phyloP scores from a whole-genome alignment of 1,139 yeast species.

The Candida sp. region DNA sequence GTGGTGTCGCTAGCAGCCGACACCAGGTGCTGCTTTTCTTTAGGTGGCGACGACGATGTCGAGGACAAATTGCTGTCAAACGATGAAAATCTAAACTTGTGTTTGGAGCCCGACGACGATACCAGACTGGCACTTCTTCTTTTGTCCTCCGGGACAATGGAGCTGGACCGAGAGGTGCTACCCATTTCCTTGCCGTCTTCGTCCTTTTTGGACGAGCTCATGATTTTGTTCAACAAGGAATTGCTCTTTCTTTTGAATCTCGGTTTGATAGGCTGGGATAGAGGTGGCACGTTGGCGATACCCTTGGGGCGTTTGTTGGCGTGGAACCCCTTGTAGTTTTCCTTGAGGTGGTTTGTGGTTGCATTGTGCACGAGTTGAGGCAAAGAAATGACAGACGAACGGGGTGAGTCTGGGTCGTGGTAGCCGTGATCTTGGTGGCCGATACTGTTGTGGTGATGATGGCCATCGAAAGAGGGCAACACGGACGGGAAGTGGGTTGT shows the following conservation, averaged over 20 bases:
- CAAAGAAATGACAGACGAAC: constrained; percentile 24
- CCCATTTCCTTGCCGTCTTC: constrained; percentile 1
- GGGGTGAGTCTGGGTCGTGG: constrained; percentile 25
- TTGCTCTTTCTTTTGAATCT: constrained; percentile 47
- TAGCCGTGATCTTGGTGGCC: constrained; percentile 1
- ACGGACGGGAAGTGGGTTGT: constrained; percentile 10
- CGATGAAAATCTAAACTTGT: constrained; percentile 43
- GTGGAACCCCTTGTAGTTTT: constrained; percentile 55
- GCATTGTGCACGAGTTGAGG: constrained; percentile 13
- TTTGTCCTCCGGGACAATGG: constrained; percentile 11
- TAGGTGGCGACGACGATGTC: constrained; percentile 1
- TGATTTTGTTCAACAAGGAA: constrained; percentile 51
- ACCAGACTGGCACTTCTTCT: constrained; percentile 18
- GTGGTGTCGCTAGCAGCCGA: constrained; percentile 1
- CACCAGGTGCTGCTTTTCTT: not conserved
- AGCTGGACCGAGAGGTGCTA: constrained; percentile 3
- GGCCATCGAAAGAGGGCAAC: not conserved
- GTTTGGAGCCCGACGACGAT: constrained; percentile 23
- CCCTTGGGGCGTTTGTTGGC: constrained; percentile 36
- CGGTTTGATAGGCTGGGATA: constrained; percentile 55
- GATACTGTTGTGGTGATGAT: not conserved
- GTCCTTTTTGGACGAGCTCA: constrained; percentile 48
- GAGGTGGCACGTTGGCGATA: constrained; percentile 47
- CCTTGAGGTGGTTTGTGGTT: constrained; percentile 19
- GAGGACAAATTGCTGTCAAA: constrained; percentile 15